Evolutionary conservation across 306 rosid species (phyloP).

Genomic region (Inga laurina): DNA sequence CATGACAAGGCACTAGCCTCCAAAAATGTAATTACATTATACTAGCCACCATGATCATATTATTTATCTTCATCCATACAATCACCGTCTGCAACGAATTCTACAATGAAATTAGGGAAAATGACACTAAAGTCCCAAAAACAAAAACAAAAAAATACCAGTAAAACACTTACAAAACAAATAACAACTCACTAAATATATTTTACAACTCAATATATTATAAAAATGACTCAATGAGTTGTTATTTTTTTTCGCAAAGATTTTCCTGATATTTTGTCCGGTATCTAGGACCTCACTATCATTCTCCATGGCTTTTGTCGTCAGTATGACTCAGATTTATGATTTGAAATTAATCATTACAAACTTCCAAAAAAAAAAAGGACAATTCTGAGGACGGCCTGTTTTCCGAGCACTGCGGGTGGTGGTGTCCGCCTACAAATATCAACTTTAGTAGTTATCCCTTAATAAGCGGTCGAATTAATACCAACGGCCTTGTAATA

Average conservation of each 20-base stretch:
- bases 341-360: constrained; percentile 26
- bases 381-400: constrained; percentile 23
- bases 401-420: constrained; percentile 29
- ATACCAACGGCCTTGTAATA: constrained; percentile 63
- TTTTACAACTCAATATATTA: too few relatives aligned
- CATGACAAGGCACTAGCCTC: neutral
- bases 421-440: constrained; percentile 32
- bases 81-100: constrained; percentile 25
- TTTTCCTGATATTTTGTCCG: too few relatives aligned
- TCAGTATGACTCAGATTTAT: constrained; percentile 23
- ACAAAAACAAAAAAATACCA: too few relatives aligned
- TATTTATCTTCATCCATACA: constrained; percentile 25
- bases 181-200: too few relatives aligned
- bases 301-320: neutral
- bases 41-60: neutral
- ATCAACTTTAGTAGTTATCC: constrained; percentile 1
- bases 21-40: neutral
- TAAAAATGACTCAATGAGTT: too few relatives aligned
- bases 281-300: too few relatives aligned
- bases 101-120: constrained; percentile 2
- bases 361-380: neutral
- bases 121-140: too few relatives aligned
- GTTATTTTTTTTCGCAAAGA: too few relatives aligned
- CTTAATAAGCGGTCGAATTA: constrained; percentile 52
- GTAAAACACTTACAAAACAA: too few relatives aligned